Conservation (phyloP, 108 stramenopile genomes). For the Nitzschia putrida region DNA sequence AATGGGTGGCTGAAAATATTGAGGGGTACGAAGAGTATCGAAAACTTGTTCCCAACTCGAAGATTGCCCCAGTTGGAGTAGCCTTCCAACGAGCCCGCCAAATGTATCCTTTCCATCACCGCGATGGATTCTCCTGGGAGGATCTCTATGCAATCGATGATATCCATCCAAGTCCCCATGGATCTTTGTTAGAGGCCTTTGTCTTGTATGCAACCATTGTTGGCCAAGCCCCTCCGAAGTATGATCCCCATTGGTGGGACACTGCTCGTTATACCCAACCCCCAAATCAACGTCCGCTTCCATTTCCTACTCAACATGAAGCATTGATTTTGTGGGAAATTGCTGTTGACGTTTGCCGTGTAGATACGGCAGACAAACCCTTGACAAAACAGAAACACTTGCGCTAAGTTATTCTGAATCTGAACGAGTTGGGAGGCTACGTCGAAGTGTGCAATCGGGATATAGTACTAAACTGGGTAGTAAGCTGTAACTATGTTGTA, state of each 20-base stretch:
- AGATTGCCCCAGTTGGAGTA: conserved; percentile 66
- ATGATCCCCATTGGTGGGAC: conserved; percentile 40
- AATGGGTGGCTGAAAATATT: conserved; percentile 43
- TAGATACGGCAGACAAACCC: too few species aligned
- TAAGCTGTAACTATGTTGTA: too few species aligned
- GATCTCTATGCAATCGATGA: conserved; percentile 62
- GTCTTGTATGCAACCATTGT: conserved; percentile 59
- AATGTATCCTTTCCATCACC: conserved; percentile 1
- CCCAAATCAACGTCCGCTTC: conserved; percentile 28
- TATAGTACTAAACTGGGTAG: too few species aligned
- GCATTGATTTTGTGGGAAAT: conserved; percentile 44
- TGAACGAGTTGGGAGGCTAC: too few species aligned
- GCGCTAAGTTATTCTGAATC: too few species aligned
- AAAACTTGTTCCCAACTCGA: conserved; percentile 30
- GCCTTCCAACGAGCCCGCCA: conserved; percentile 43
- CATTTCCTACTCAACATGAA: conserved; percentile 55
- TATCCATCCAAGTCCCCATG: conserved; percentile 76
- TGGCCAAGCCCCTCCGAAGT: conserved; percentile 30
- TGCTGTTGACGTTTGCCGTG: conserved; percentile 24
- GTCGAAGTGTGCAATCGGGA: too few species aligned
- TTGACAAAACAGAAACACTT: too few species aligned
- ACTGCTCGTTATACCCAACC: conserved; percentile 45
- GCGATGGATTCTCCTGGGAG: conserved; percentile 42
- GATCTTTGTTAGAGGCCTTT: conserved; percentile 70
- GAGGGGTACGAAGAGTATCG: conserved; percentile 46